phyloP scores from a whole-genome alignment of 208 protist genomes.

The Wallacemonas sp. region DNA sequence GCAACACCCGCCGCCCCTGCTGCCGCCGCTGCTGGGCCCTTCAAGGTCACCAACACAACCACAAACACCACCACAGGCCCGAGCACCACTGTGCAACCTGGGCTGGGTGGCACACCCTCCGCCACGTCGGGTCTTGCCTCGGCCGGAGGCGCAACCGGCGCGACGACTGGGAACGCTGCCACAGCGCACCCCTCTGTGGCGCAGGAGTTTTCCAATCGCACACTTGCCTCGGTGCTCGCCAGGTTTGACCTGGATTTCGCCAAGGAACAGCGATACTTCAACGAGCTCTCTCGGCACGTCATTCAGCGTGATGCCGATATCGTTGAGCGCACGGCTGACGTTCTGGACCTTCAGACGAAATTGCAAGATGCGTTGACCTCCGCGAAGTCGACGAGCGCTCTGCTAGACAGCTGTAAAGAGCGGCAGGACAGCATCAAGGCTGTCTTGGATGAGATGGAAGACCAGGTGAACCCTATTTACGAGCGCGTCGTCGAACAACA shows the following conservation, averaged over 20 bases:
- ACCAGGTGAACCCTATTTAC: constrained; percentile 62
- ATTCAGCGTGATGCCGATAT: constrained; percentile 64
- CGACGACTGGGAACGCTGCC: neutral
- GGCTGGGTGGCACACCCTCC: constrained; percentile 2
- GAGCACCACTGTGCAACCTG: neutral
- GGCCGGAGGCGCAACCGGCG: neutral
- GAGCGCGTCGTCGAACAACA: constrained; percentile 25
- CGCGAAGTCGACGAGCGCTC: constrained; percentile 45
- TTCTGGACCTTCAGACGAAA: constrained; percentile 38
- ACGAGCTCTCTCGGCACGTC: constrained; percentile 50
- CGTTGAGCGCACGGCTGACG: constrained; percentile 52
- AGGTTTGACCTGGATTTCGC: constrained; percentile 52
- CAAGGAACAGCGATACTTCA: constrained; percentile 50
- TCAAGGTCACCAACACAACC: constrained; percentile 13
- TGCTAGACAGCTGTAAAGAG: constrained; percentile 43
- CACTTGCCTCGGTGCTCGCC: constrained; percentile 43
- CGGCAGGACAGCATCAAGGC: constrained; percentile 44
- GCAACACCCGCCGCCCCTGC: constrained; percentile 10
- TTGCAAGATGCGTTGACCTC: constrained; percentile 50
- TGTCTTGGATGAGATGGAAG: constrained; percentile 62
- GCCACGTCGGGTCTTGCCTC: constrained; percentile 5
- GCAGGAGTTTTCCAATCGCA: constrained; percentile 54
- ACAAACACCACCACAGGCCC: constrained; percentile 4
- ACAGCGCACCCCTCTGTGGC: constrained; percentile 15
- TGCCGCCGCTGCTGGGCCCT: neutral